These are phyloP conservation scores for Westerdykella aurantiaca DNA, from an alignment of 2,329 filamentous ascomycete genomes.

Conservation along the genomic window DNA sequence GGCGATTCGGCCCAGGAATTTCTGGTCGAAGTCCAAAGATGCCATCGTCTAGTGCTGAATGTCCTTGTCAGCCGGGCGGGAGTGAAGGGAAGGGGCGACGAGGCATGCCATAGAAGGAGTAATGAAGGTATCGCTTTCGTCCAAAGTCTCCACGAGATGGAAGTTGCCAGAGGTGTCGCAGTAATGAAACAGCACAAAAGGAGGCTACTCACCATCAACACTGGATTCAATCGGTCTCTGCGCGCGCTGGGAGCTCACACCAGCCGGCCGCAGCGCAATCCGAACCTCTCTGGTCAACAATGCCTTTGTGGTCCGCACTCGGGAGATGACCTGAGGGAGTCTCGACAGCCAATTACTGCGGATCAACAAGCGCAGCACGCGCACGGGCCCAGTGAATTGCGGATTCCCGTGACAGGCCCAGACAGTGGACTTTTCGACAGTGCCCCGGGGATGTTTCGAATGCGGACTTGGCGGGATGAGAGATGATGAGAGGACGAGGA, in stretches of 20 bases:
- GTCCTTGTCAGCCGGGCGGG: slow-evolving; percentile 4
- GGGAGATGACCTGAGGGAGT: slow-evolving; percentile 24
- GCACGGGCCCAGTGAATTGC: slow-evolving; percentile 29
- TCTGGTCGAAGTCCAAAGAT: slow-evolving; percentile 94
- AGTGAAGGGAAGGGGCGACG: slow-evolving; percentile 1
- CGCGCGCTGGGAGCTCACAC: slow-evolving; percentile 28
- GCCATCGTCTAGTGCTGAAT: slow-evolving; percentile 60
- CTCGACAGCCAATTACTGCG: slow-evolving; percentile 30
- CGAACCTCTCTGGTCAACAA: slow-evolving; percentile 28
- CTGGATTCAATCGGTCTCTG: slow-evolving; percentile 20
- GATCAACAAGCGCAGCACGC: slow-evolving; percentile 20
- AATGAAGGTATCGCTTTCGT: no score
- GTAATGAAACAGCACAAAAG: background rate
- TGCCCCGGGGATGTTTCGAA: no score
- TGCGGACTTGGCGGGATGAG: slow-evolving; percentile 2
- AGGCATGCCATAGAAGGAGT: background rate
- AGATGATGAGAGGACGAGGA: slow-evolving; percentile 9
- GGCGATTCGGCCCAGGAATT: slow-evolving; percentile 87
- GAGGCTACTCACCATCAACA: slow-evolving; percentile 24
- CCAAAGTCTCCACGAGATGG: background rate
- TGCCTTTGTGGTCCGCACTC: slow-evolving; percentile 8
- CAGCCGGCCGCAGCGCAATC: slow-evolving; percentile 27
- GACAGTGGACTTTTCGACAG: slow-evolving; percentile 9
- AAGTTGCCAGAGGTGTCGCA: background rate
- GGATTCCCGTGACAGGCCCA: slow-evolving; percentile 27